A percentile compares a stretch with the other conserved stretches of the same genome.
phyloP scores from a whole-genome alignment of 106 monocot species.

The Acanthochlamys bracteata region DNA sequence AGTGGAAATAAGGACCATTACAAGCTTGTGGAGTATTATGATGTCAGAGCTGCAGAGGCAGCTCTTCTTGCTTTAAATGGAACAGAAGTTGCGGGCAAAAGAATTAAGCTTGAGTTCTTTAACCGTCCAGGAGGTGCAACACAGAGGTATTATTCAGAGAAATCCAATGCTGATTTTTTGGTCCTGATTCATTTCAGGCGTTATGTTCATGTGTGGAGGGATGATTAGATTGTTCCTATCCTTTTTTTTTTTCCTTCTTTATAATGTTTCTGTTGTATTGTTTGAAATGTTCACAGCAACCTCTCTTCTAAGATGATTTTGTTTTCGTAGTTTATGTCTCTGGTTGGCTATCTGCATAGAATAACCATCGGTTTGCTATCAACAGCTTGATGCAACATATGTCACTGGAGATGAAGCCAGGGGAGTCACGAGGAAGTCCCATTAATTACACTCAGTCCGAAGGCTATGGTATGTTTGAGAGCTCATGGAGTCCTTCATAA shows the following conservation, averaged over 20 bases:
- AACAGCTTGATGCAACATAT: not conserved
- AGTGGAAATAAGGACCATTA: conserved; percentile 12
- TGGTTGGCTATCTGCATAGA: not conserved
- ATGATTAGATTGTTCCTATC: not conserved
- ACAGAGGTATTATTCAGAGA: conserved; percentile 9
- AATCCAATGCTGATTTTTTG: not conserved
- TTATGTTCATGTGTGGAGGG: not conserved
- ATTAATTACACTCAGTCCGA: not conserved
- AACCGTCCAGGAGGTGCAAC: conserved; percentile 14
- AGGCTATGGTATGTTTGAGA: not conserved
- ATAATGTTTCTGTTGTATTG: not conserved
- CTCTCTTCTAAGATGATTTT: not conserved
- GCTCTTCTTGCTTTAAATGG: conserved; percentile 14
- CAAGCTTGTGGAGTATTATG: conserved; percentile 16
- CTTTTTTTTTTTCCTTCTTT: not conserved
- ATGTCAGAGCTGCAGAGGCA: conserved; percentile 16
- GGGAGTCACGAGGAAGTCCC: not conserved
- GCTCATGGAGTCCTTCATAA: not conserved
- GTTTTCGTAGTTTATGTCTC: not conserved
- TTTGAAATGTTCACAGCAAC: not conserved
- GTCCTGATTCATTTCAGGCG: not conserved
- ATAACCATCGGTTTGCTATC: not conserved
- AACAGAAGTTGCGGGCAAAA: conserved; percentile 10
- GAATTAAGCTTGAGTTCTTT: conserved; percentile 13
- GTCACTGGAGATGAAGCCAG: not conserved